A percentile compares a stretch with the other conserved stretches of the same genome.
Conservation (phyloP, 345 rosid genomes). For the Theobroma cacao region DNA sequence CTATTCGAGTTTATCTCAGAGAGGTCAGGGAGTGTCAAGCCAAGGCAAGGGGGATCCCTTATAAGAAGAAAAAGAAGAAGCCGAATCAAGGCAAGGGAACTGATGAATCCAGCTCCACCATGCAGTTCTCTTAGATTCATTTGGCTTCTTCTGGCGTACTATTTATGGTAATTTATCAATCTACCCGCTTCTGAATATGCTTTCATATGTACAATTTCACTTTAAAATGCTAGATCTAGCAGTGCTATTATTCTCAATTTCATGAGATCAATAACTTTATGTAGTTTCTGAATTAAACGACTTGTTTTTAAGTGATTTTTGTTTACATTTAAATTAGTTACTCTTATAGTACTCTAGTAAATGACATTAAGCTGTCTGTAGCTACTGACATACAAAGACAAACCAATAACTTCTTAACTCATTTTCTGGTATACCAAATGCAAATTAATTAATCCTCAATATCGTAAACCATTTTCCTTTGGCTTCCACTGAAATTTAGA, state of each 20-base stretch:
- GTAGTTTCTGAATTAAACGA: not conserved
- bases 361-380: too few species aligned
- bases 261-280: not conserved
- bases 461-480: not conserved
- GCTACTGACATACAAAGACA: not conserved
- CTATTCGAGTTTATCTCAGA: slow-evolving; percentile 65
- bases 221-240: slow-evolving; percentile 4
- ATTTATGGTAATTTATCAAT: slow-evolving; percentile 16
- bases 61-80: slow-evolving; percentile 84
- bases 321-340: not conserved
- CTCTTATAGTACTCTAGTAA: too few species aligned
- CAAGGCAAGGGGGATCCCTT: slow-evolving; percentile 82
- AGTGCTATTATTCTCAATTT: not conserved
- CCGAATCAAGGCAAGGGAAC: slow-evolving; percentile 25
- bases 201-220: not conserved
- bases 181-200: not conserved
- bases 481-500: not conserved
- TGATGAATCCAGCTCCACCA: slow-evolving; percentile 44
- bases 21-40: slow-evolving; percentile 85
- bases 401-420: not conserved
- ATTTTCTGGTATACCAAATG: not conserved
- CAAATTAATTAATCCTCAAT: not conserved
- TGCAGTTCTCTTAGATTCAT: slow-evolving; percentile 41
- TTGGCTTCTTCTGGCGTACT: not conserved
- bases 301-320: not conserved